Evolutionary conservation across 2,329 filamentous ascomycete genomes (phyloP), one percentile per base, ranked within the genome.

Genomic region (Blastomyces gilchristii): DNA sequence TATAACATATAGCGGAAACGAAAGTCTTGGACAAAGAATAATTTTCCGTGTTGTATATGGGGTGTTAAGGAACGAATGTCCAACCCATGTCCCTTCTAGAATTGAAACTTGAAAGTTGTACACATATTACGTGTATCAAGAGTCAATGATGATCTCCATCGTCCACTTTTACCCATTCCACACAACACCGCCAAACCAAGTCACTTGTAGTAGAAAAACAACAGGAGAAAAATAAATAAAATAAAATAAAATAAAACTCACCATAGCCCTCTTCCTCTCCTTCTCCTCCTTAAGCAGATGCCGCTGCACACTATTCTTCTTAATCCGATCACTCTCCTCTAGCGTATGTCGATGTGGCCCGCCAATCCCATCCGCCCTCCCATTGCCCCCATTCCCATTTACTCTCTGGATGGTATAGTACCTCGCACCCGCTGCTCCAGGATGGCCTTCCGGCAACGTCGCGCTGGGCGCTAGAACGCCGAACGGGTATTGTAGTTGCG

Each of bases 381-480:
- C 87, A 70, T 89, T 90, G 0, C 83, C 85, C 1, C 87, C 87
- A 69, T 89, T 90, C 0, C 88, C 88, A 74, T 91, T 90, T 7
- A 91, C 88, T 49, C 88, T 80, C 70, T 91, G 88, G 57, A 91
- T 86, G 0, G 88, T 90, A 77, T 88, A 91, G 71, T 85, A 86
- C 67, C 81, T 81, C 67, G 82, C 80, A 1, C 81, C 80, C 43
- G 74, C 75, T 2, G 77, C 75, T 1, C 81, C 81, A 0, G 79
- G 78, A 71, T 82, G 80, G 25, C 70, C 74, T 47, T 74, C 69
- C 1, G 78, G 76, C 28, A 81, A 65, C 22, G 69, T 69, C 11
- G 73, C 70, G 63, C 73, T 77, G 1, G 78, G 73, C 41, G 77
- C 71, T 22, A 81, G 69, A 53, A 81, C 71, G 18, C 76, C 77